Evolutionary conservation across 2,329 filamentous ascomycete genomes (phyloP).

Genomic region (Calonectria henricotiae): DNA sequence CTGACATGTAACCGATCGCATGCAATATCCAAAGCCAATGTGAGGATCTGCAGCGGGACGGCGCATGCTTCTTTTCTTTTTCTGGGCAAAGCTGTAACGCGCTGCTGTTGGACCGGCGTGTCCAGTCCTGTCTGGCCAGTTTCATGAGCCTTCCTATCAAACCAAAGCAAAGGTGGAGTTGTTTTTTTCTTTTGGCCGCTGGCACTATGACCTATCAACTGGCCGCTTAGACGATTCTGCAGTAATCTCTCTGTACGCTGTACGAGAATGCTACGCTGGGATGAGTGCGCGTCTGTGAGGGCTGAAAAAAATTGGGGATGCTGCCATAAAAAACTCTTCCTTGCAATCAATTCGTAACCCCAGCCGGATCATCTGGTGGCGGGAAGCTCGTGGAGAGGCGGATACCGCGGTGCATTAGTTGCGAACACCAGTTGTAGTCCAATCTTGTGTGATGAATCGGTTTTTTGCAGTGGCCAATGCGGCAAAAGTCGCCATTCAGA

Average conservation of each 20-base stretch:
- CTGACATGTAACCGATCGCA: conserved; percentile 2
- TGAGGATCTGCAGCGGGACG: conserved; percentile 20
- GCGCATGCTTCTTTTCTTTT: conserved; percentile 16
- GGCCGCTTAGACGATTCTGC: neutral
- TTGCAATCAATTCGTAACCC: conserved; percentile 19
- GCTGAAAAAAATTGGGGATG: conserved; percentile 8
- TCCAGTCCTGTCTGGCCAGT: conserved; percentile 9
- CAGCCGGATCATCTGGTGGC: conserved; percentile 14
- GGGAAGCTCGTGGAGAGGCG: conserved; percentile 9
- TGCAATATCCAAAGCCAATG: conserved; percentile 10
- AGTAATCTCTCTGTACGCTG: conserved; percentile 10
- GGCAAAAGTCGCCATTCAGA: neutral
- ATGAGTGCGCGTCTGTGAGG: neutral
- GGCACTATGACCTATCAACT: conserved; percentile 11
- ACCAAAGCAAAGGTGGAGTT: conserved; percentile 1
- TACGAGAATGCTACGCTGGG: conserved; percentile 15
- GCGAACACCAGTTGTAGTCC: neutral
- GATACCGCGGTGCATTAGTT: conserved; percentile 9
- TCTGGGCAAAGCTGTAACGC: conserved; percentile 4
- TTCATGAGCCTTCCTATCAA: conserved; percentile 18
- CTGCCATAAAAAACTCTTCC: neutral
- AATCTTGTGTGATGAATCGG: neutral
- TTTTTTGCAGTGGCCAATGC: conserved; percentile 11
- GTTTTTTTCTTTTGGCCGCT: conserved; percentile 11
- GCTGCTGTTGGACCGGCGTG: conserved; percentile 12